Base-by-base conservation (phyloP, 169 alveolate genomes). In the Eimeria acervulina region DNA sequence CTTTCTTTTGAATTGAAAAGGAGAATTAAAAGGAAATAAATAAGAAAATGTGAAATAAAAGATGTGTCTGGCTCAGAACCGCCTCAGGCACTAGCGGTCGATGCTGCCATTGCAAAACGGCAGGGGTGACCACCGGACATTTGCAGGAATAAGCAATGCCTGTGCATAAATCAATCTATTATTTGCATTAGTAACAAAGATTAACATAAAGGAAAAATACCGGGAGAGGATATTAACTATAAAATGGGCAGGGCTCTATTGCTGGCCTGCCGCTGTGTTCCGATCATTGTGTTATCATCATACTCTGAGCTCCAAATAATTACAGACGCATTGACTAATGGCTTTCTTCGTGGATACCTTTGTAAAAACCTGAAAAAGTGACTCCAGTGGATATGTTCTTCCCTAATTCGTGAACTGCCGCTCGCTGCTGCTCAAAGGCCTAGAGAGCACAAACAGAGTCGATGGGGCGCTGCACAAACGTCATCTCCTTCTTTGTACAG, bases 1-100 rank as follows among this genome's bases (percentile, higher is more conserved):
- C 5, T 31, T 31, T 70, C 15, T 31, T 12, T 70, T 70, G 47
- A 70, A 15, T 31, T 10, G 15, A 15, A 12, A 70, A 17, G 47
- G 47, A 17, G 10, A 31, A 33, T 15, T 33, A 70, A 13, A 17
- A 36, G 6, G 26, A 70, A 70, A 70, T 33, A n/a, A 70, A 36
- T 28, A 70, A 70, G 26, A 2, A 15, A 70, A 36, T 17, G 12
- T 28, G 26, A 36, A 5, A 17, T 28, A 36, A 51, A 15, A 28
- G n/a, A 15, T 17, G 47, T 3, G 1, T 70, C 31, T 28, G 5
- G 19, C 47, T 3, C 81, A 36, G 51, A 36, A 0, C 51, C n/a
- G 51, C 51, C 51, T 70, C 47, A 1, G 51, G 51, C 81, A 70
- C 47, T 33, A 70, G 81, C 81, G 81, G 81, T 70, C 81, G 81